phyloP scores from a whole-genome alignment of 176 grass and related monocot species.

The Pharus latifolius region DNA sequence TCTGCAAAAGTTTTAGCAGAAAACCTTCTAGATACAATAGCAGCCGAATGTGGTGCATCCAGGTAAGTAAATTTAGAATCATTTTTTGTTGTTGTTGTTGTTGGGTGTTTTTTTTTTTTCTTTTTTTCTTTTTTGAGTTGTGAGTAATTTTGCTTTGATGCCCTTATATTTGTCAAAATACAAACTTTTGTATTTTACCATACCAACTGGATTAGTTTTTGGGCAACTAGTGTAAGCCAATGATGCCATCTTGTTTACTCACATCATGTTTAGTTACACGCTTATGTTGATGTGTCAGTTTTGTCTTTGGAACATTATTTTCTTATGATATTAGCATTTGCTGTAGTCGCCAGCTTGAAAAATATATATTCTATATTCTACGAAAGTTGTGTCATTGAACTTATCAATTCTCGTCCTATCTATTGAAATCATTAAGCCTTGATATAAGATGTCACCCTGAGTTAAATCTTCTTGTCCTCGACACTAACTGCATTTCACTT shows the following conservation, averaged over 20 bases:
- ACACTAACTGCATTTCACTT: too few species aligned
- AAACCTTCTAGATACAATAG: slow-evolving; percentile 93
- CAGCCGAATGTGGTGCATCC: slow-evolving; percentile 67
- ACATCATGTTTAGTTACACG: neutral
- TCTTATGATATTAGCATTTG: too few species aligned
- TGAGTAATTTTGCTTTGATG: neutral
- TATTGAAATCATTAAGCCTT: too few species aligned
- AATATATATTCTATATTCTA: too few species aligned
- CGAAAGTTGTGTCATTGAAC: too few species aligned
- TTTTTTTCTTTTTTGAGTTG: neutral
- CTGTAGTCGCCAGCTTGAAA: too few species aligned
- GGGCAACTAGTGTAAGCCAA: neutral
- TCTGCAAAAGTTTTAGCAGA: slow-evolving; percentile 80
- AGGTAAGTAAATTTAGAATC: slow-evolving; percentile 37
- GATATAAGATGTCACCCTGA: too few species aligned
- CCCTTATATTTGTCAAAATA: neutral
- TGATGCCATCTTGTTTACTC: neutral
- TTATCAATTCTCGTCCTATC: too few species aligned
- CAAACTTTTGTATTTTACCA: neutral
- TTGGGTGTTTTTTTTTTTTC: too few species aligned
- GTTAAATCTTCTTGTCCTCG: too few species aligned
- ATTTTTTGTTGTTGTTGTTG: too few species aligned
- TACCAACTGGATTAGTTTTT: neutral
- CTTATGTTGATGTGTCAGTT: neutral
- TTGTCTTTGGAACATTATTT: neutral